These are phyloP conservation scores for Brassica hybrid DNA, from an alignment of 441 rosid genomes.

Conservation along the genomic window DNA sequence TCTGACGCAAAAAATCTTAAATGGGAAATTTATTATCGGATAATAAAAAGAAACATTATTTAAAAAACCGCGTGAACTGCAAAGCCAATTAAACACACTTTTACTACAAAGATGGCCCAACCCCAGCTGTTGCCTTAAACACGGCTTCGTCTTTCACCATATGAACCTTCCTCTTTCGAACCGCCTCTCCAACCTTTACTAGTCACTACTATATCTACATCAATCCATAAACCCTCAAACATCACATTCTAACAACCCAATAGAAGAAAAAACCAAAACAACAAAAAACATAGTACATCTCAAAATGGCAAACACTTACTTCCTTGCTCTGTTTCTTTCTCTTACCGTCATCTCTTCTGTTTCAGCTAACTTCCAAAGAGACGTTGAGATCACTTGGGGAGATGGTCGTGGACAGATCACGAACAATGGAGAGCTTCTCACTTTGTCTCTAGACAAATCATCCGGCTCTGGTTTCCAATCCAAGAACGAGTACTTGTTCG, in stretches of 20 bases:
- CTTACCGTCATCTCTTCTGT: conserved; percentile 37
- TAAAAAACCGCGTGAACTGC: conserved; percentile 35
- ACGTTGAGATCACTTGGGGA: conserved; percentile 62
- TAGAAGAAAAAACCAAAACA: not conserved
- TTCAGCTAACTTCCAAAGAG: conserved; percentile 50
- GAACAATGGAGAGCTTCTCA: conserved; percentile 54
- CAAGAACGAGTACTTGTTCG: conserved; percentile 52
- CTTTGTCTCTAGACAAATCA: conserved; percentile 47
- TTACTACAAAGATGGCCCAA: conserved; percentile 36
- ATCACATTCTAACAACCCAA: not conserved
- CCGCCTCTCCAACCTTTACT: conserved; percentile 17
- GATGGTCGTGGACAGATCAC: conserved; percentile 50
- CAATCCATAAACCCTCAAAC: conserved; percentile 31
- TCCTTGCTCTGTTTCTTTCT: conserved; percentile 31
- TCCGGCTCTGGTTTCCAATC: conserved; percentile 66
- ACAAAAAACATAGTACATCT: not conserved
- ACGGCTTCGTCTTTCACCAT: conserved; percentile 28
- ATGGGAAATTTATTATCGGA: not conserved
- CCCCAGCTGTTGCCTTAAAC: conserved; percentile 40
- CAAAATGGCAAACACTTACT: conserved; percentile 25
- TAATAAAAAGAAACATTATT: not conserved
- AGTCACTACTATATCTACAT: conserved; percentile 30
- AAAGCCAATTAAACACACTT: conserved; percentile 33
- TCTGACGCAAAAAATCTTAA: conserved; percentile 11
- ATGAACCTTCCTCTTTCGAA: conserved; percentile 34